These are phyloP conservation scores for Lasiodiplodia sp. DNA, from an alignment of 2,329 filamentous ascomycete genomes.

Conservation along the genomic window DNA sequence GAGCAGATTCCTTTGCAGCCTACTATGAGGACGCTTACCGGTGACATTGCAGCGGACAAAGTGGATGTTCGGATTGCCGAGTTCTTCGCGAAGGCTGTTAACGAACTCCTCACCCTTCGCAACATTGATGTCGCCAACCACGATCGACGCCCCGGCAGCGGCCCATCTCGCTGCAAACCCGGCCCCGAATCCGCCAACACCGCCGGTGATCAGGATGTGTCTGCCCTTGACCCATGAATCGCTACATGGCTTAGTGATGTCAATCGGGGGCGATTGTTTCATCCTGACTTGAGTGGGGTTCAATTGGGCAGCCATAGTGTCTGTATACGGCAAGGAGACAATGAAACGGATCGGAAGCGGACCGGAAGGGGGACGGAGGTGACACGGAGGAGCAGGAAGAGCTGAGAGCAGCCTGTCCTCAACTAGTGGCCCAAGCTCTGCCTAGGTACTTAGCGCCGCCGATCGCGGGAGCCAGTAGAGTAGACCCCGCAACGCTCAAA, in stretches of 20 bases:
- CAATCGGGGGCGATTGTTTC: constrained; percentile 48
- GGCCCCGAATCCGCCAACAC: constrained; percentile 49
- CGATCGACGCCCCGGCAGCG: constrained; percentile 59
- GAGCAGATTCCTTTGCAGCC: background rate
- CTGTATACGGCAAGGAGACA: background rate
- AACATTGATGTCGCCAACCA: constrained; percentile 69
- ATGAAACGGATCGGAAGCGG: constrained; percentile 6
- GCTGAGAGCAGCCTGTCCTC: constrained; percentile 12
- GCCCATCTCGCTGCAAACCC: constrained; percentile 49
- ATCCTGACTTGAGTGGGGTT: constrained; percentile 33
- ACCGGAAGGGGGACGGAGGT: background rate
- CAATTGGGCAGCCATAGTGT: constrained; percentile 37
- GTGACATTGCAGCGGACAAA: constrained; percentile 71
- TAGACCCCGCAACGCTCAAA: background rate
- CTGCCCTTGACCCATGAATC: constrained; percentile 47
- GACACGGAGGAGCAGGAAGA: constrained; percentile 4
- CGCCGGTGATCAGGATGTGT: constrained; percentile 49
- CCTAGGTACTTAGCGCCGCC: background rate
- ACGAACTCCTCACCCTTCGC: constrained; percentile 62
- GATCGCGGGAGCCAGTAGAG: background rate
- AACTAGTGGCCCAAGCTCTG: background rate
- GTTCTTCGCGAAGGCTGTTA: constrained; percentile 34
- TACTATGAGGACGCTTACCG: background rate
- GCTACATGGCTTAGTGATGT: constrained; percentile 45
- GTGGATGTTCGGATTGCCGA: constrained; percentile 55